Evolutionary conservation across 208 protist genomes (phyloP), one percentile per base, ranked within the genome.

Genomic region (Angomonas desouzai): DNA sequence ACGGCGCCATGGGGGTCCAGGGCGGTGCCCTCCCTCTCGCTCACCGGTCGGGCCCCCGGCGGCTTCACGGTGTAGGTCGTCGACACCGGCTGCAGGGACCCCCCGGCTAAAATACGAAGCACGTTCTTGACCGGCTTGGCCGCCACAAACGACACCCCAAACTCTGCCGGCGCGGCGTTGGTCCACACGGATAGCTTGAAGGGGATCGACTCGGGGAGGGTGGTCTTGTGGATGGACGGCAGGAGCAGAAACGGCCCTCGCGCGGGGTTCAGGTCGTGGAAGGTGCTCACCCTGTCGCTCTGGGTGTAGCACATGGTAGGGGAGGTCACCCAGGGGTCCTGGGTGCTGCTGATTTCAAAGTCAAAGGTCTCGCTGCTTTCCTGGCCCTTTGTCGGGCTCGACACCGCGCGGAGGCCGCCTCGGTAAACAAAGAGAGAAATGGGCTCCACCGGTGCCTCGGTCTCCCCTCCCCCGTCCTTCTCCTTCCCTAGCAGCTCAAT

Each of bases 241-340:
- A 89, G 55, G 28, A 92, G 56, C 53, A 83, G 60, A 56, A 87
- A 89, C 7, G 83, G 83, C 22, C 77, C 80, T 20, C 73, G 45
- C 49, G 79, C 68, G 10, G 80, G 83, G 1, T 55, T 82, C 47
- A 87, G 73, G 1, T 60, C 55, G 61, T 51, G 84, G 22, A 79
- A 45, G 48, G 87, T 72, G 13, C 72, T 73, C 22, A 68, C 68
- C 34, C 74, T 66, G 47, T 70, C 66, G 25, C 62, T 69, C n/a
- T 76, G 73, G 56, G 79, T 70, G 48, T 83, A 90, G 16, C 70
- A 79, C 33, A 85, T 85, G 27, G 73, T 38, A 33, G 66, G 36
- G 0, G 65, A 71, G 7, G 79, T 68, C 38, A 70, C 65, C 64
- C 80, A 74, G 3, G 74, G 67, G 25, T 87, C 74, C 16, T 57